phyloP scores from a whole-genome alignment of 1,139 yeast genomes.

The Saccharomyces uvarum region DNA sequence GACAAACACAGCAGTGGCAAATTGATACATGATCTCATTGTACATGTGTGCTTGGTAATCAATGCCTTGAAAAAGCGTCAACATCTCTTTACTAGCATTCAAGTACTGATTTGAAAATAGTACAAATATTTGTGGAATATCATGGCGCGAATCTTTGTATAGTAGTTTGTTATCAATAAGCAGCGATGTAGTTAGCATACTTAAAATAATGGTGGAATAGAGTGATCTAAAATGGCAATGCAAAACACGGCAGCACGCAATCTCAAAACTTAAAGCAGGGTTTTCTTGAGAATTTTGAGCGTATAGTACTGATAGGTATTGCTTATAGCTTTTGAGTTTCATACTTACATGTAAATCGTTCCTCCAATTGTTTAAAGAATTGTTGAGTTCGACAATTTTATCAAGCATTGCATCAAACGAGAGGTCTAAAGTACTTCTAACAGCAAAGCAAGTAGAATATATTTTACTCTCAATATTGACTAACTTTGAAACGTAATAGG shows the following conservation, averaged over 20 bases:
- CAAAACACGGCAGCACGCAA: conserved; percentile 21
- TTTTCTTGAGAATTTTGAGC: conserved; percentile 15
- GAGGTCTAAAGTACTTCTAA: conserved; percentile 12
- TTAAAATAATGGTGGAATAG: conserved; percentile 14
- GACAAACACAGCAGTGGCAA: conserved; percentile 18
- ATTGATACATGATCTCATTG: conserved; percentile 17
- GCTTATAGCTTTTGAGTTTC: conserved; percentile 19
- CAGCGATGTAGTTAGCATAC: conserved; percentile 17
- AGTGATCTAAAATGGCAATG: conserved; percentile 20
- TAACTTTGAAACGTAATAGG: conserved; percentile 18
- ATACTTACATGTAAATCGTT: conserved; percentile 21
- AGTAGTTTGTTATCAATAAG: conserved; percentile 16
- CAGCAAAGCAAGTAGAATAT: conserved; percentile 18
- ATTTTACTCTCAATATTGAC: conserved; percentile 16
- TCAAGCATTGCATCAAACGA: conserved; percentile 22
- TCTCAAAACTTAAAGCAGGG: conserved; percentile 19
- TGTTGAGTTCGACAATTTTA: conserved; percentile 13
- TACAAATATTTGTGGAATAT: conserved; percentile 12
- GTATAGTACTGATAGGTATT: conserved; percentile 18
- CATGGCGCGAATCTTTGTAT: conserved; percentile 11
- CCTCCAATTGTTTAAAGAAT: conserved; percentile 20
- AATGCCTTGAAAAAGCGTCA: conserved; percentile 14
- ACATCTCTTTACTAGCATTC: conserved; percentile 13
- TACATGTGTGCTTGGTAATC: conserved; percentile 18
- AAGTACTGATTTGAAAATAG: conserved; percentile 13